Percentiles rank a stretch among this genome's conserved stretches.
These are phyloP conservation scores for Apiospora hydei DNA, from an alignment of 2,329 filamentous ascomycete species.

Conservation along the genomic window DNA sequence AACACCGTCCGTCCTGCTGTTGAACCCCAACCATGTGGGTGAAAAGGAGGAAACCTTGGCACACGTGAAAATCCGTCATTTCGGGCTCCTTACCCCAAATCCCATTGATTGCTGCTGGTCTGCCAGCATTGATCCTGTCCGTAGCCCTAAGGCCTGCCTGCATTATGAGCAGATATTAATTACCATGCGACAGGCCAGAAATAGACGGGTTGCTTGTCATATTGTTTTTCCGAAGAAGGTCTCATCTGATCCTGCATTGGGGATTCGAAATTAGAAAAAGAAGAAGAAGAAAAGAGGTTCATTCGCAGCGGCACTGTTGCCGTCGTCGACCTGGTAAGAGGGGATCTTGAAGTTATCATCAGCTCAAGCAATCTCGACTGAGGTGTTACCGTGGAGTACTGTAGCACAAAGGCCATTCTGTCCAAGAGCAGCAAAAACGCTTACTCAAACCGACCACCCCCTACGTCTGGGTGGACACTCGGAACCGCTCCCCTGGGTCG, in stretches of 20 bases:
- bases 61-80: background rate
- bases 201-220: slow-evolving; percentile 5
- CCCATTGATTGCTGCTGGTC: background rate
- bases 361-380: background rate
- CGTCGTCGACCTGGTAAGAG: background rate
- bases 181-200: background rate
- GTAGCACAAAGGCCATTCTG: slow-evolving; percentile 12
- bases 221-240: background rate
- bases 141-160: background rate
- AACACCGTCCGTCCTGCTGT: background rate
- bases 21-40: background rate
- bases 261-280: background rate
- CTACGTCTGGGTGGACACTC: slow-evolving; percentile 8
- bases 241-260: background rate
- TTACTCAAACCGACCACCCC: background rate
- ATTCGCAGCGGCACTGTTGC: background rate
- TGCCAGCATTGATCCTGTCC: background rate
- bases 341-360: background rate
- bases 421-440: background rate
- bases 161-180: slow-evolving; percentile 7
- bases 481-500: slow-evolving; percentile 18
- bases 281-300: background rate
- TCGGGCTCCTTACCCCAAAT: background rate
- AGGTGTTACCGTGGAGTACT: background rate
- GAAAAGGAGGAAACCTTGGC: slow-evolving; percentile 6